Base-by-base conservation (phyloP, 2,329 filamentous ascomycete species). In the Monosporascus sp. region DNA sequence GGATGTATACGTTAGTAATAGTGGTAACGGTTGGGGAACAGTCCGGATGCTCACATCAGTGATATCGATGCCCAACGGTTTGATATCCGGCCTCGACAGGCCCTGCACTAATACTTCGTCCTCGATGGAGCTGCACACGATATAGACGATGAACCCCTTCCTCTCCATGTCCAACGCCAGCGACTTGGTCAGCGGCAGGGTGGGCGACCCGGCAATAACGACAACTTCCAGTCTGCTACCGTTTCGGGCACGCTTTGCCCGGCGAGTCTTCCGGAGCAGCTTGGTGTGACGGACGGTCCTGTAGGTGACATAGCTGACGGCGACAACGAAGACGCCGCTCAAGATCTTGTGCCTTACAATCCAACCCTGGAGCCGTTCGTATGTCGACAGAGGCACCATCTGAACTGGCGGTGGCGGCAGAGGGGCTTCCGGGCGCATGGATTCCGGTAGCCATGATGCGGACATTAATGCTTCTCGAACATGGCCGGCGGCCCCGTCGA, bases 71-170 rank as follows among this genome's bases (percentile, higher is more conserved):
- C 84, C 84, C 53, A 99, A 73, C 7, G 93, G 85, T 57, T 88
- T 83, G 58, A 97, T 87, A 66, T 97, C 94, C 6, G 84, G 78
- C 56, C 90, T 80, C n/a, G 85, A 81, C 68, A 96, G 82, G 55
- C 83, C 81, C 55, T 89, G 83, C 15, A 97, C 85, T 57, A 88
- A 74, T 37, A 85, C 78, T 68, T 97, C 91, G 60, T 97, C 93
- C 62, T 96, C 89, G 54, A 85, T 74, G n/a, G 84, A 90, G 58
- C 84, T 87, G 63, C 91, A 93, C 1, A 96, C 89, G 55, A 99
- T 79, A 69, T 91, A 99, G 52, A 97, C 90, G 55, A 97, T 89
- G 69, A 95, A 97, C 5, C 94, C 94, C 58, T 91, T 84, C 54
- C 91, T 80, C 72, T 97, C 94, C 60, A 99, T 77, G 66, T 99